phyloP scores from a whole-genome alignment of 805 yeast species.

The Candida corydali region DNA sequence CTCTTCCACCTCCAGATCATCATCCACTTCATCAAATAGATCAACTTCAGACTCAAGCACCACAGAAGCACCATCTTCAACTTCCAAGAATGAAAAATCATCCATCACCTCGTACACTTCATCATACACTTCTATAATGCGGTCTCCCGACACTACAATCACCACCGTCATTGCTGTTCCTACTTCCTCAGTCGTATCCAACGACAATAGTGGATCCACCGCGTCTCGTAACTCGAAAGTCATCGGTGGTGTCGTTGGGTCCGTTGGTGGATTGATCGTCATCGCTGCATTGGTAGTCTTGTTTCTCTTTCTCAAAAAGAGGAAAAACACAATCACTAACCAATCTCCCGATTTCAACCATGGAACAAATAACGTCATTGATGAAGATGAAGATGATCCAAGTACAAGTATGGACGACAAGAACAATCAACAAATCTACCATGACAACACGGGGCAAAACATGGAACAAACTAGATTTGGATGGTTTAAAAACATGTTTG shows the following conservation, averaged over 20 bases:
- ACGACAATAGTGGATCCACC: conserved; percentile 11
- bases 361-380: conserved; percentile 14
- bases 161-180: conserved; percentile 38
- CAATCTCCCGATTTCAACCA: conserved; percentile 43
- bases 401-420: conserved; percentile 9
- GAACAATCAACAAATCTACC: conserved; percentile 5
- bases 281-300: conserved; percentile 34
- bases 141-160: conserved; percentile 29
- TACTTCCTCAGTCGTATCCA: conserved; percentile 21
- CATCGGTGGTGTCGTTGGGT: conserved; percentile 44
- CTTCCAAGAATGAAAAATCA: conserved; percentile 5
- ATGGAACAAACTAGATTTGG: conserved; percentile 6
- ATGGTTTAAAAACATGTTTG: conserved; percentile 8
- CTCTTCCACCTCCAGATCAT: conserved; percentile 8
- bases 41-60: conserved; percentile 7
- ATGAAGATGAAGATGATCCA: conserved; percentile 10
- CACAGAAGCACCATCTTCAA: conserved; percentile 7
- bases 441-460: conserved; percentile 6
- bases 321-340: conserved; percentile 29
- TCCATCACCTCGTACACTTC: conserved; percentile 13
- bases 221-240: conserved; percentile 28
- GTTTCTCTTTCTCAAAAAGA: conserved; percentile 30
- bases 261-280: conserved; percentile 42
- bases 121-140: conserved; percentile 13
- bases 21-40: conserved; percentile 2